These are phyloP conservation scores for Mycena pura DNA, from an alignment of 768 basidiomycete species.

Conservation along the genomic window DNA sequence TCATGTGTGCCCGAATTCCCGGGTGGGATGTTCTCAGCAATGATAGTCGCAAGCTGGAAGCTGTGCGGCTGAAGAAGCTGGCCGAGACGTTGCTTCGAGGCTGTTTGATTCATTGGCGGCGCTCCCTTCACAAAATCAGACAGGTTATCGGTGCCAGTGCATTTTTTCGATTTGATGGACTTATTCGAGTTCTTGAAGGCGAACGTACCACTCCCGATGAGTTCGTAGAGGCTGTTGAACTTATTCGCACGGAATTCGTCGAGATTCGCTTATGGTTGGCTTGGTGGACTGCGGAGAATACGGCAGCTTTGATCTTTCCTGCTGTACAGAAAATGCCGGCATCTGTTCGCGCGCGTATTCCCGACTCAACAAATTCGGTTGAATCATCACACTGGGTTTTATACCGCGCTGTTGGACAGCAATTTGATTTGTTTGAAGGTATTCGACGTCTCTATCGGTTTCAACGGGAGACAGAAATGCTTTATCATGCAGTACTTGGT, in stretches of 20 bases:
- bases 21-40: constrained; percentile 10
- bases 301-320: too few relatives aligned
- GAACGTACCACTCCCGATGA: too few relatives aligned
- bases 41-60: neutral
- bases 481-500: neutral
- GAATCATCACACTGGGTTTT: constrained; percentile 2
- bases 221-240: too few relatives aligned
- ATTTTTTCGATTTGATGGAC: too few relatives aligned
- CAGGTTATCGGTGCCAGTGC: too few relatives aligned
- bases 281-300: too few relatives aligned
- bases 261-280: too few relatives aligned
- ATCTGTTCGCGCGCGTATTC: too few relatives aligned
- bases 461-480: constrained; percentile 3
- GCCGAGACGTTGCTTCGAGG: neutral
- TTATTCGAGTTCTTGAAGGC: too few relatives aligned
- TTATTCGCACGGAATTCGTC: too few relatives aligned
- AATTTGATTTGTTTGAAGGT: neutral
- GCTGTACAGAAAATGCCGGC: too few relatives aligned
- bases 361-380: too few relatives aligned
- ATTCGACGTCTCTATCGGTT: neutral
- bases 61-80: neutral
- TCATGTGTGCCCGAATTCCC: constrained; percentile 7
- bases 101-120: constrained; percentile 9
- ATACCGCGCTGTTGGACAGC: neutral
- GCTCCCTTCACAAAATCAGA: neutral